Evolutionary conservation across 129 eudicot species (phyloP).

Genomic region (Arctium minus): DNA sequence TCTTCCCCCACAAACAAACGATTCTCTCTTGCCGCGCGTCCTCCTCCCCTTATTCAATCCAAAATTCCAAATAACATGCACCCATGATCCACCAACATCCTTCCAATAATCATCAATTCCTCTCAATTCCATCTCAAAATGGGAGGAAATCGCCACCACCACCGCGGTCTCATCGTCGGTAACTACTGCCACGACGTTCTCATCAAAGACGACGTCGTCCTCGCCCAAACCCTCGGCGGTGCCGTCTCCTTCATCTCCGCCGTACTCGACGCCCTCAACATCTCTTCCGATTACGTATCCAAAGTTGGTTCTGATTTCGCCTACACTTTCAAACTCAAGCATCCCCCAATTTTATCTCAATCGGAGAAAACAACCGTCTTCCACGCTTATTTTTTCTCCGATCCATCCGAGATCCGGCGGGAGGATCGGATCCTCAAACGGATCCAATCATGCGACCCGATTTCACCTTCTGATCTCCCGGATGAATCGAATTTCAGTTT

Average conservation of each 20-base stretch:
- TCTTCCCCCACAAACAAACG: conserved; percentile 1
- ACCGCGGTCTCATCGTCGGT: conserved; percentile 63
- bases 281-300: conserved; percentile 50
- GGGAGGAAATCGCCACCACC: conserved; percentile 26
- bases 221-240: conserved; percentile 87
- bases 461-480: conserved; percentile 55
- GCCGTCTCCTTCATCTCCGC: conserved; percentile 83
- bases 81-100: conserved; percentile 7
- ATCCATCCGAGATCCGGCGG: conserved; percentile 31
- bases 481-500: conserved; percentile 32
- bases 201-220: conserved; percentile 52
- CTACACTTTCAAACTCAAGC: conserved; percentile 35
- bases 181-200: conserved; percentile 91
- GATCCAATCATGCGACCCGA: conserved; percentile 53
- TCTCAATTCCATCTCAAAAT: conserved; percentile 20
- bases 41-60: neutral
- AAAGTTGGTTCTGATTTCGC: conserved; percentile 73
- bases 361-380: conserved; percentile 55
- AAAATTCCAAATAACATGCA: conserved; percentile 6
- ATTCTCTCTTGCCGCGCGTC: conserved; percentile 13
- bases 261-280: conserved; percentile 51
- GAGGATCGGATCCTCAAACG: conserved; percentile 72
- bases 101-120: neutral
- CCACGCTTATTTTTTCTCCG: conserved; percentile 67
- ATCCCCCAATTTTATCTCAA: conserved; percentile 35